Conservation (phyloP, 2,329 filamentous ascomycete species). For the Botryotinia narcissicola region DNA sequence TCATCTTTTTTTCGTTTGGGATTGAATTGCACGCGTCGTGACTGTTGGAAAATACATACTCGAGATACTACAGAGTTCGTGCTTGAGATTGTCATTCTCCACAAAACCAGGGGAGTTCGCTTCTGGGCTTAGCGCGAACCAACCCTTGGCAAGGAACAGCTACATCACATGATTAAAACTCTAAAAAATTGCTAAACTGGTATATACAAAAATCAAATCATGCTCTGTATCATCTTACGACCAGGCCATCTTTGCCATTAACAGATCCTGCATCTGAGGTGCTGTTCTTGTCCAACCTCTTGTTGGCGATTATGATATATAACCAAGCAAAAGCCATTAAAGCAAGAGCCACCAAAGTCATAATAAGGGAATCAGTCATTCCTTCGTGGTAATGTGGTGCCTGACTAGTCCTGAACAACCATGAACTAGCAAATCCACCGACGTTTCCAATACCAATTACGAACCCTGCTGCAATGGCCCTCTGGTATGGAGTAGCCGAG, state of each 20-base stretch:
- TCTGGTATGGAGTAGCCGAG: slow-evolving; percentile 59
- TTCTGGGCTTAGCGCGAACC: not conserved
- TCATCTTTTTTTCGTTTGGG: not conserved
- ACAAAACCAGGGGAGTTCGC: not conserved
- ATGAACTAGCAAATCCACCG: slow-evolving; percentile 62
- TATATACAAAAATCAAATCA: not conserved
- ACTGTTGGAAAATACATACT: not conserved
- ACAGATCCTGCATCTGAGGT: not conserved
- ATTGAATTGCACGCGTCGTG: not conserved
- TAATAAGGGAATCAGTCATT: slow-evolving; percentile 23
- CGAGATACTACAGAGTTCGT: not conserved
- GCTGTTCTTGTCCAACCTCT: slow-evolving; percentile 10
- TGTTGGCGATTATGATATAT: slow-evolving; percentile 22
- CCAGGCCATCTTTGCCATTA: not conserved
- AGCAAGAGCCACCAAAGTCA: slow-evolving; percentile 19
- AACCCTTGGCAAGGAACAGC: not conserved
- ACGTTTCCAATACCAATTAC: slow-evolving; percentile 68
- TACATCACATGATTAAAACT: not conserved
- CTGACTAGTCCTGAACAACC: slow-evolving; percentile 61
- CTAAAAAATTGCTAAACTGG: not conserved
- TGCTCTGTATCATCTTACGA: slow-evolving; percentile 4
- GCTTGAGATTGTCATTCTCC: not conserved
- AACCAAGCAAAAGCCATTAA: slow-evolving; percentile 18
- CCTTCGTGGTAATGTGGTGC: slow-evolving; percentile 64
- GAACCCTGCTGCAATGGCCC: slow-evolving; percentile 49